phyloP scores from a whole-genome alignment of 164 flowering plant genomes.

The Vitis rupestris region DNA sequence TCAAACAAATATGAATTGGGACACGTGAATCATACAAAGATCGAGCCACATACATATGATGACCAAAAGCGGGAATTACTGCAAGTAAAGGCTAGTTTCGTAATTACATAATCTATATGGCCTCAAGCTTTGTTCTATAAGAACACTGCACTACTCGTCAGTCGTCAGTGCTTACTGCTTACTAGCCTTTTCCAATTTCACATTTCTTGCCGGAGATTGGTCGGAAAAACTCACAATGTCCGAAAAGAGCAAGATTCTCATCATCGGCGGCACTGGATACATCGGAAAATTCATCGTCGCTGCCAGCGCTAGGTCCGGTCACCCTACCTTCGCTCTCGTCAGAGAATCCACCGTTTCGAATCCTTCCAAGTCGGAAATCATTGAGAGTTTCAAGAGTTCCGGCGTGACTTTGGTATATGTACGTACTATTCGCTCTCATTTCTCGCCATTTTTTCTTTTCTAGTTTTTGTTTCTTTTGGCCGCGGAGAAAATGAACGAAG shows the following conservation, averaged over 20 bases:
- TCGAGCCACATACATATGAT: no score
- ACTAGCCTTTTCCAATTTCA: no score
- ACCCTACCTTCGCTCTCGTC: constrained; percentile 42
- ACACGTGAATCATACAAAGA: no score
- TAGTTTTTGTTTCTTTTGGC: background rate
- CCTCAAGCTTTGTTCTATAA: no score
- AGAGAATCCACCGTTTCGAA: constrained; percentile 32
- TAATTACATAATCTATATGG: no score
- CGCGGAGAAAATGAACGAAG: background rate
- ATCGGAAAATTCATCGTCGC: constrained; percentile 49
- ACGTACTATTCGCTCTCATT: background rate
- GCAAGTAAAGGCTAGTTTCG: no score
- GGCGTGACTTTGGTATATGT: constrained; percentile 16
- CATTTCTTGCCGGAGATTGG: background rate
- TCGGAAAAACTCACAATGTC: constrained; percentile 18
- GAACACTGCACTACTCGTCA: no score
- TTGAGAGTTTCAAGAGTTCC: constrained; percentile 27
- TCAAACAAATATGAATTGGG: no score
- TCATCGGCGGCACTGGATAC: constrained; percentile 55
- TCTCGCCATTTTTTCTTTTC: background rate
- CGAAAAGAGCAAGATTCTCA: constrained; percentile 36
- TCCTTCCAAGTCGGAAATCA: constrained; percentile 28
- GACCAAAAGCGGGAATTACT: no score
- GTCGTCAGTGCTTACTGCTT: no score
- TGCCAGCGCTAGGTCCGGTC: constrained; percentile 39